Percentiles rank a stretch among this genome's conserved stretches.
Evolutionary conservation across 257 asterid species (phyloP).

Genomic region (Ballota nigra): DNA sequence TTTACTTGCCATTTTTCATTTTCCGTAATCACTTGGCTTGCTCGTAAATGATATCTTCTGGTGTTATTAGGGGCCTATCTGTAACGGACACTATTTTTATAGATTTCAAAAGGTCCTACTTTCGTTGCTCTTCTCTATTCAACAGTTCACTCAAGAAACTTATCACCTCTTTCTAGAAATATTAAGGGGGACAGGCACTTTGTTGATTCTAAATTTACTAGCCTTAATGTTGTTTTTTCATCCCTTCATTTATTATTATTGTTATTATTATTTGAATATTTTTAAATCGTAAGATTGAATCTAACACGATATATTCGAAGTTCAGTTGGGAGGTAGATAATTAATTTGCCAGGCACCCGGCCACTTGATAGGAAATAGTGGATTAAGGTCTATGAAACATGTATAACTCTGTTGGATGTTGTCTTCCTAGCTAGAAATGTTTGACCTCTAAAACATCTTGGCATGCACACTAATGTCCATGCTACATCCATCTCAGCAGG

Average conservation of each 20-base stretch:
- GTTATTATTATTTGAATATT: not conserved
- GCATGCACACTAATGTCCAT: not conserved
- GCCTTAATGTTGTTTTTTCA: not conserved
- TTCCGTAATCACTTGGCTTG: not conserved
- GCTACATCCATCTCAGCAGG: not conserved
- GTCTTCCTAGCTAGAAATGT: not conserved
- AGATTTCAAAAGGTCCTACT: constrained; percentile 2
- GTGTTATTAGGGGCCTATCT: constrained; percentile 1
- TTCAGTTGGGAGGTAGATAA: not conserved
- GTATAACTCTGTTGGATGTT: not conserved
- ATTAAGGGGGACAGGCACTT: not conserved
- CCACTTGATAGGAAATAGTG: not conserved
- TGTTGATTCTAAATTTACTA: not conserved
- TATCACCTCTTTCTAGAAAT: not conserved
- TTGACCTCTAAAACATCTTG: not conserved
- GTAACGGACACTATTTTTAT: not conserved
- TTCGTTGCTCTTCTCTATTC: not conserved
- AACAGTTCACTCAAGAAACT: not conserved
- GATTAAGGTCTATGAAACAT: not conserved
- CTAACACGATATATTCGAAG: not conserved
- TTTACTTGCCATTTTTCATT: not conserved
- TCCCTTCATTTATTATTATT: not conserved
- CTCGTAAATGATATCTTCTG: not conserved
- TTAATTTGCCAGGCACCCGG: not conserved
- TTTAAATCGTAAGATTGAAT: not conserved